Evolutionary conservation across 2,329 filamentous ascomycete species (phyloP).

Genomic region (Fragosphaeria purpurea): DNA sequence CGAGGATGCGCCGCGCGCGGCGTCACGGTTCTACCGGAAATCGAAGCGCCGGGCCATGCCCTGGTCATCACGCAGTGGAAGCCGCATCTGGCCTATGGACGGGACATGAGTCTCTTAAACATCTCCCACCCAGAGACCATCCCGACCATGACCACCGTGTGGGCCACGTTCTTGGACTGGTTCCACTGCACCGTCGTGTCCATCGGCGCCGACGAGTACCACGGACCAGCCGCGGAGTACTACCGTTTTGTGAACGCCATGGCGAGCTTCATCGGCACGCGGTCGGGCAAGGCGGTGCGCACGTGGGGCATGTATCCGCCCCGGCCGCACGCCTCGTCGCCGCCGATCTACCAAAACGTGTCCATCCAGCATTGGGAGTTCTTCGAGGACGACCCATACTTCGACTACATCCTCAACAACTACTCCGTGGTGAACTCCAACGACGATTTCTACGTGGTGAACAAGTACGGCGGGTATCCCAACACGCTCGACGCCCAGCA

Average conservation of each 20-base stretch:
- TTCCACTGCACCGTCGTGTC: constrained; percentile 45
- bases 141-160: constrained; percentile 41
- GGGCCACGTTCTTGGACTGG: constrained; percentile 44
- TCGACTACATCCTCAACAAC: constrained; percentile 30
- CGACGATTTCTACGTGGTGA: constrained; percentile 41
- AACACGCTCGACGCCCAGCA: constrained; percentile 32
- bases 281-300: constrained; percentile 33
- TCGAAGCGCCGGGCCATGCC: constrained; percentile 49
- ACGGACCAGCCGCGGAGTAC: constrained; percentile 33
- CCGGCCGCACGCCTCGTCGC: background rate
- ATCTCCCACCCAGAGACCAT: constrained; percentile 44
- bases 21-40: constrained; percentile 49
- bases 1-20: constrained; percentile 41
- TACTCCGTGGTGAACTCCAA: constrained; percentile 45
- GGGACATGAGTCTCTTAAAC: constrained; percentile 41
- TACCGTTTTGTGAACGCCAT: constrained; percentile 44
- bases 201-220: constrained; percentile 48
- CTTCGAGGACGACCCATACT: constrained; percentile 40
- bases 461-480: constrained; percentile 32
- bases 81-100: constrained; percentile 39
- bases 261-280: constrained; percentile 31
- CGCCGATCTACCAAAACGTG: constrained; percentile 32
- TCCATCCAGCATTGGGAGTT: constrained; percentile 47
- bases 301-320: constrained; percentile 50
- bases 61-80: constrained; percentile 50